Evolutionary conservation across 176 grass and related monocot genomes (phyloP).

Genomic region (Typha latifolia): DNA sequence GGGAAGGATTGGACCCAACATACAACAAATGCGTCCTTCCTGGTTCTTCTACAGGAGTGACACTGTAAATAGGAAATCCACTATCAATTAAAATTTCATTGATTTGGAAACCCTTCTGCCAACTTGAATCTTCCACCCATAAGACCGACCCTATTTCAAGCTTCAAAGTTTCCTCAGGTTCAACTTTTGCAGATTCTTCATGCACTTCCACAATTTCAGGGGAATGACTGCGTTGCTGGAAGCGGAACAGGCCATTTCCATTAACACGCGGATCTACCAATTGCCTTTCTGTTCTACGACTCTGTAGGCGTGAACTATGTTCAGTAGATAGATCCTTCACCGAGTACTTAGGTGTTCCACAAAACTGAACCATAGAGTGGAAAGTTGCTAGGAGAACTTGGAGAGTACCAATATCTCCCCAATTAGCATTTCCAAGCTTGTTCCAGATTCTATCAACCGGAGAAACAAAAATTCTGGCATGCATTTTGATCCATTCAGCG

Average conservation of each 20-base stretch:
- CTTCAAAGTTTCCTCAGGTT: conserved; percentile 60
- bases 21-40: conserved; percentile 55
- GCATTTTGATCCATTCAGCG: conserved; percentile 73
- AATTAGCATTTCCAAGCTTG: conserved; percentile 98
- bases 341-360: conserved; percentile 58
- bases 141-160: conserved; percentile 73
- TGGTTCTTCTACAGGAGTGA: conserved; percentile 52
- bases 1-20: conserved; percentile 81
- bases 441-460: conserved; percentile 84
- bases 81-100: conserved; percentile 60
- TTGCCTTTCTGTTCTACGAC: conserved; percentile 87
- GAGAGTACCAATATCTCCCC: conserved; percentile 88
- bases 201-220: conserved; percentile 96
- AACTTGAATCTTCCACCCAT: conserved; percentile 59
- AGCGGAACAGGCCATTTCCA: conserved; percentile 57
- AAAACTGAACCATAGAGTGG: conserved; percentile 79
- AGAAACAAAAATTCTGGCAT: conserved; percentile 73
- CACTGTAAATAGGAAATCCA: conserved; percentile 62
- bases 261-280: conserved; percentile 56
- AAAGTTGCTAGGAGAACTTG: conserved; percentile 78
- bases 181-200: conserved; percentile 43
- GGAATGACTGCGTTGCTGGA: conserved; percentile 66
- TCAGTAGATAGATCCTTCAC: conserved; percentile 66
- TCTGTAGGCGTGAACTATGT: conserved; percentile 76
- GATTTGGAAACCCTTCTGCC: conserved; percentile 68